Conservation (phyloP, 1,284 basidiomycete species). For the Apiotrichum gracile region DNA sequence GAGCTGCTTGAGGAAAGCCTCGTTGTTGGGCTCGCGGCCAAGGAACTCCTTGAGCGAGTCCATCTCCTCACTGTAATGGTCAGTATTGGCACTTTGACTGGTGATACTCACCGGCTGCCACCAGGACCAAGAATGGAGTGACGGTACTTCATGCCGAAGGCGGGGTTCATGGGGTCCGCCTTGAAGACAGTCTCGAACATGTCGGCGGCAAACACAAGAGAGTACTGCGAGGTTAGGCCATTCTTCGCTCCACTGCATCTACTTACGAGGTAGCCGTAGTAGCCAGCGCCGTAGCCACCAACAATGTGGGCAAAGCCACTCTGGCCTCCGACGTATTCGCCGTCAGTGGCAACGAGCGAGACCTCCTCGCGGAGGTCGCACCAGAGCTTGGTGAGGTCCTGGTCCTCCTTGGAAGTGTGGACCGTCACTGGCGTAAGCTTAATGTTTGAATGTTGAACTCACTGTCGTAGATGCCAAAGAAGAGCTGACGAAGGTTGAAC, state of each 20-base stretch:
- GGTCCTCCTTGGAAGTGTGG: slow-evolving; percentile 20
- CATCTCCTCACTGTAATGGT: slow-evolving; percentile 15
- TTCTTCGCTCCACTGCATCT: too few species aligned
- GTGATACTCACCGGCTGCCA: too few species aligned
- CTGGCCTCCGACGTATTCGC: slow-evolving; percentile 19
- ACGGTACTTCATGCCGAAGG: slow-evolving; percentile 16
- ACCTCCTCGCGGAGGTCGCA: slow-evolving; percentile 15
- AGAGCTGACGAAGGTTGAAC: slow-evolving; percentile 21
- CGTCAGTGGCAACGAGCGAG: slow-evolving; percentile 15
- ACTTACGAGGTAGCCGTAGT: neutral
- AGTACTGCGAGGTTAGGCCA: slow-evolving; percentile 5
- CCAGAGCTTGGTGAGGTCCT: slow-evolving; percentile 19
- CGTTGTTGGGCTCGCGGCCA: slow-evolving; percentile 18
- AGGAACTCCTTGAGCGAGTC: slow-evolving; percentile 13
- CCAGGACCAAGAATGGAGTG: slow-evolving; percentile 13
- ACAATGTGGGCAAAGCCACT: slow-evolving; percentile 16
- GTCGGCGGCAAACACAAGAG: slow-evolving; percentile 18
- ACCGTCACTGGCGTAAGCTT: slow-evolving; percentile 6
- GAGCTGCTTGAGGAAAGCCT: slow-evolving; percentile 19
- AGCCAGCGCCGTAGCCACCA: slow-evolving; percentile 13
- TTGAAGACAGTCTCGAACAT: slow-evolving; percentile 18
- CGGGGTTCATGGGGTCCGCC: slow-evolving; percentile 12
- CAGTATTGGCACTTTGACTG: too few species aligned
- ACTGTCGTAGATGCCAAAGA: slow-evolving; percentile 19
- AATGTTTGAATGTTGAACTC: neutral